Percentiles rank a stretch among this genome's conserved stretches.
Evolutionary conservation across 2,329 filamentous ascomycete species (phyloP).

Genomic region (Byssoonygena ceratinophila): DNA sequence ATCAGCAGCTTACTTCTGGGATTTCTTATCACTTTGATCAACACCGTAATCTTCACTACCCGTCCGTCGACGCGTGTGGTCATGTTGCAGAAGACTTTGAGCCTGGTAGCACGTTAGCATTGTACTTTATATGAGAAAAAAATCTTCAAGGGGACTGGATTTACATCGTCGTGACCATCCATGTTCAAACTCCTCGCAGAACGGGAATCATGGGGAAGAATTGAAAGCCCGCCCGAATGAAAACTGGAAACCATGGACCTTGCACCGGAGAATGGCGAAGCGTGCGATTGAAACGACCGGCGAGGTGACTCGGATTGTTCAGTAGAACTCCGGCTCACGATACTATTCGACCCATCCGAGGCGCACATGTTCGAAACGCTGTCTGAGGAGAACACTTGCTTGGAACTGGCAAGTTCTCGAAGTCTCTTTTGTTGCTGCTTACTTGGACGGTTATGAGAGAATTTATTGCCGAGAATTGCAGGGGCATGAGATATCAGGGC

Average conservation of each 20-base stretch:
- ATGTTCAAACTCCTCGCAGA: slow-evolving; percentile 30
- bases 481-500: slow-evolving; percentile 91
- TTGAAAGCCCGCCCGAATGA: not conserved
- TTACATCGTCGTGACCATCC: slow-evolving; percentile 32
- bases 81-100: slow-evolving; percentile 22
- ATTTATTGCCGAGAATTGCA: slow-evolving; percentile 94
- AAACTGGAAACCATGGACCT: slow-evolving; percentile 28
- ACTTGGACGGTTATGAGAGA: slow-evolving; percentile 74
- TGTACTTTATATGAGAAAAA: not conserved
- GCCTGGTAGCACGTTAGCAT: not conserved
- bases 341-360: slow-evolving; percentile 26
- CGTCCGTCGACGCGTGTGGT: slow-evolving; percentile 18
- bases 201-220: slow-evolving; percentile 22
- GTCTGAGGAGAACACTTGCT: slow-evolving; percentile 48
- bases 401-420: slow-evolving; percentile 72
- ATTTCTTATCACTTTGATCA: slow-evolving; percentile 18
- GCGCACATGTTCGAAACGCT: slow-evolving; percentile 9
- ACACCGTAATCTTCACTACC: not conserved
- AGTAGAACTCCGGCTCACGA: slow-evolving; percentile 31
- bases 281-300: slow-evolving; percentile 29
- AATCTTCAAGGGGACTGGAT: slow-evolving; percentile 9
- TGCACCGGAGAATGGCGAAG: slow-evolving; percentile 30
- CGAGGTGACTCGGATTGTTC: slow-evolving; percentile 30
- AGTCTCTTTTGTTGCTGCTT: slow-evolving; percentile 68
- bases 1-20: slow-evolving; percentile 24